These are phyloP conservation scores for Cladosporium sp. DNA, from an alignment of 2,329 filamentous ascomycete genomes.

Conservation along the genomic window DNA sequence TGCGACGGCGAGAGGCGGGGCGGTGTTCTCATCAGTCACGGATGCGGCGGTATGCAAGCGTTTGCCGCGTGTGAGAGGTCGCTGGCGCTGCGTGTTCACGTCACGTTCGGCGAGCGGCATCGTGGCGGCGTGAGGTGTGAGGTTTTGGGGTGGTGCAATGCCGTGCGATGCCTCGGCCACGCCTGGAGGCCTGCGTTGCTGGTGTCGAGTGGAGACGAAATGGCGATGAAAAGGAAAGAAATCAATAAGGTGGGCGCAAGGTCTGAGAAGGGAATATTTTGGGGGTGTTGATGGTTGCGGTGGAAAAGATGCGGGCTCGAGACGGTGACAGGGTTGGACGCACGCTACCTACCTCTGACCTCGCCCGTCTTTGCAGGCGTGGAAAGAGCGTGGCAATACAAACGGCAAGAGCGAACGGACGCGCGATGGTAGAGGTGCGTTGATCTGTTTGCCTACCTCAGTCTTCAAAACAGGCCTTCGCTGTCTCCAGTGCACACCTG, in stretches of 20 bases:
- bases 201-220: background rate
- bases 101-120: slow-evolving; percentile 29
- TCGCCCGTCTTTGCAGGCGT: background rate
- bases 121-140: slow-evolving; percentile 7
- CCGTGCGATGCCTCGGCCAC: slow-evolving; percentile 1
- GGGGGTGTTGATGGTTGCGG: background rate
- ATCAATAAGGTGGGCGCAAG: background rate
- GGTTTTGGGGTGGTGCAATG: background rate
- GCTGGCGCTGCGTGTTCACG: slow-evolving; percentile 26
- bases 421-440: background rate
- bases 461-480: no score
- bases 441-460: background rate
- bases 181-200: background rate
- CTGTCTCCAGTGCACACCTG: no score
- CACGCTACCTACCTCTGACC: background rate
- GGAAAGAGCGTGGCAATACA: slow-evolving; percentile 7
- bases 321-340: background rate
- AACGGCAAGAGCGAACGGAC: slow-evolving; percentile 14
- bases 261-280: background rate
- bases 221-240: background rate
- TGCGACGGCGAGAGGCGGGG: background rate
- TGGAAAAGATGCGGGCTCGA: background rate
- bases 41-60: slow-evolving; percentile 17
- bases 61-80: slow-evolving; percentile 20
- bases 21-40: slow-evolving; percentile 23